Conservation (phyloP, 202 grass and related monocot species). For the Carex sylvatica region DNA sequence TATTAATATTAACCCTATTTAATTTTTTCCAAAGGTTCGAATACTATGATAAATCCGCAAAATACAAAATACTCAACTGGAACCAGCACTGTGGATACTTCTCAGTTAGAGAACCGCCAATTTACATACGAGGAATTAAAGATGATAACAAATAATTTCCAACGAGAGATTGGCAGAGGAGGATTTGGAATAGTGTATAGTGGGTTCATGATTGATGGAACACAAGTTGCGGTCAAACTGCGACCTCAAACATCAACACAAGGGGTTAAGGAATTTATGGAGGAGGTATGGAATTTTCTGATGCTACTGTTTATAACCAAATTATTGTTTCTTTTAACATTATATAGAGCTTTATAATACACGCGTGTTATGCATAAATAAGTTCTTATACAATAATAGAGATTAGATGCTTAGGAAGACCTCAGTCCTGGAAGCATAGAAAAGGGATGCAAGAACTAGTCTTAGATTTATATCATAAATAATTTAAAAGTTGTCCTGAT, state of each 20-base stretch:
- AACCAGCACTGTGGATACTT: neutral
- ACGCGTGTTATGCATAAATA: neutral
- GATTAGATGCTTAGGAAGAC: no score
- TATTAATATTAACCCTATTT: neutral
- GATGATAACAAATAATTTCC: slow-evolving; percentile 54
- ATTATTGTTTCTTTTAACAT: slow-evolving; percentile 53
- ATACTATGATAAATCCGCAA: neutral
- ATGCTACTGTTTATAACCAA: no score
- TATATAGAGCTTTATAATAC: no score
- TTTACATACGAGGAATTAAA: slow-evolving; percentile 56
- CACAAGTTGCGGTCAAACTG: no score
- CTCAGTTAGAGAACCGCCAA: slow-evolving; percentile 32
- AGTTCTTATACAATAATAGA: neutral
- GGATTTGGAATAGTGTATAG: slow-evolving; percentile 58
- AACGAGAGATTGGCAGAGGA: slow-evolving; percentile 41
- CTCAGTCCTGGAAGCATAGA: no score
- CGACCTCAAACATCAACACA: no score
- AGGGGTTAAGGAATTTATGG: no score
- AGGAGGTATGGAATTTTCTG: no score
- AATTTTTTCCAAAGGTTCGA: neutral
- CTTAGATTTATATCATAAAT: no score
- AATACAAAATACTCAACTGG: neutral
- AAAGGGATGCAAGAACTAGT: no score
- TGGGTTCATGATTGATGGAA: slow-evolving; percentile 29
- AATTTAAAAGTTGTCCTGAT: no score